phyloP scores from a whole-genome alignment of 108 stramenopile species.

The Nitzschia sp. region DNA sequence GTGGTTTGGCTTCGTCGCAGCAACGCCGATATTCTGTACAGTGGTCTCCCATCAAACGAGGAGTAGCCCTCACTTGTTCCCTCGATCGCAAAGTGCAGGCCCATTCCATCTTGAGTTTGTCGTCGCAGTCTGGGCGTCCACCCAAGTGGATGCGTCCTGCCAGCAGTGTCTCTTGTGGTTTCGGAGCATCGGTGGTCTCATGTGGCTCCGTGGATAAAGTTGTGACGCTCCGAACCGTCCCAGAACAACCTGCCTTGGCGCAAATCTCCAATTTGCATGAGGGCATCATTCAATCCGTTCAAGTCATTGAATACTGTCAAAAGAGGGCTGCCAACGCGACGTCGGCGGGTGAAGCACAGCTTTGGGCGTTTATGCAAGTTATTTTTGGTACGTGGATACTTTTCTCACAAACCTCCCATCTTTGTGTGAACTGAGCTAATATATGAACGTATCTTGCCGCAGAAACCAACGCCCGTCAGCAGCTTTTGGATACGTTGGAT shows the following conservation, averaged over 20 bases:
- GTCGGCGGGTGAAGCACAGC: slow-evolving; percentile 49
- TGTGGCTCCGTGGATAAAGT: slow-evolving; percentile 54
- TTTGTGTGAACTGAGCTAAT: background rate
- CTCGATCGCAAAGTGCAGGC: slow-evolving; percentile 95
- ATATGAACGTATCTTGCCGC: too few species aligned
- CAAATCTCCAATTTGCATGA: slow-evolving; percentile 68
- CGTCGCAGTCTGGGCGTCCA: slow-evolving; percentile 74
- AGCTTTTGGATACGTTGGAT: slow-evolving; percentile 88
- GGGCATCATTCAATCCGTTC: slow-evolving; percentile 47
- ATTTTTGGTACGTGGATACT: slow-evolving; percentile 63
- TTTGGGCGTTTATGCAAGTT: slow-evolving; percentile 94
- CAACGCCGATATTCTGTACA: slow-evolving; percentile 80
- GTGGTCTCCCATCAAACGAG: slow-evolving; percentile 90
- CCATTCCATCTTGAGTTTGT: slow-evolving; percentile 78
- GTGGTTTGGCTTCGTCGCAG: slow-evolving; percentile 65
- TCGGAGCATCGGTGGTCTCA: slow-evolving; percentile 85
- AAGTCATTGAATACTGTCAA: slow-evolving; percentile 74
- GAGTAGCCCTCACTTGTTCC: slow-evolving; percentile 87
- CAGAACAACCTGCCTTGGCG: slow-evolving; percentile 71
- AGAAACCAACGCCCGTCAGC: slow-evolving; percentile 82
- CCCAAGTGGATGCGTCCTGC: slow-evolving; percentile 94
- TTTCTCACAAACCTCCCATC: background rate
- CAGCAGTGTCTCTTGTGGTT: slow-evolving; percentile 85
- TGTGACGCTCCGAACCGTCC: slow-evolving; percentile 54
- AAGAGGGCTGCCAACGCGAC: slow-evolving; percentile 40